Evolutionary conservation across 352 stramenopile genomes (phyloP), one percentile per base, ranked within the genome.

Genomic region (Globisporangium yorkense): DNA sequence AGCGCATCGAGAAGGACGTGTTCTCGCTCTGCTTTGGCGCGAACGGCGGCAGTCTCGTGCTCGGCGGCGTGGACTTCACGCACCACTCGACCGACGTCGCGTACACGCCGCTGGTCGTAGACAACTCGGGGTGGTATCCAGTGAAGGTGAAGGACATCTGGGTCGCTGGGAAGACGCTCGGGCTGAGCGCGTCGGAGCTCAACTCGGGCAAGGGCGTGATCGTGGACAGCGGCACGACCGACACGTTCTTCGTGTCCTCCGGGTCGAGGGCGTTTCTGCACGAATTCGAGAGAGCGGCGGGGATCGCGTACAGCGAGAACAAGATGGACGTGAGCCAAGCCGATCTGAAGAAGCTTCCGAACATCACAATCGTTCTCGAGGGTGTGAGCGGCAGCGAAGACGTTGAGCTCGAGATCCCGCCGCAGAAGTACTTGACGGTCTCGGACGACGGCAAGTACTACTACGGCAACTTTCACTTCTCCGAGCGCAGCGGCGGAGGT

Each of bases 161-260:
- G 35, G 58, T 95, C 29, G 84, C 77, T 33, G 77, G 75, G 37
- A 63, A 65, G 18, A 79, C 77, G 35, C 57, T 94, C 13, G 77
- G 72, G 0, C 58, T 89, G 20, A 57, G 65, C 5, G 20, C 66
- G 0, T 33, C 63, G 0, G 61, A 68, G 16, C 65, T 88, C 51
- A 94, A 92, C 69, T 83, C 68, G 48, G 85, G 85, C 33, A 79
- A 72, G 62, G 85, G 85, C 5, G 74, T 92, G 40, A 92, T 95
- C 61, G 83, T 95, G 16, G 85, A 95, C 55, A 93, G 83, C 63
- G 85, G 85, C 0, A 93, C 85, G 50, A 95, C 85, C 33, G 85
- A 95, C 56, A 91, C 83, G 21, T 95, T 91, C 61, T 92, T 95
- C 51, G 70, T 77, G 12, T 54, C 65, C 3, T 69, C 63, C 45